Evolutionary conservation across 1,139 yeast species (phyloP).

Genomic region (Pichia sorboxylosa): DNA sequence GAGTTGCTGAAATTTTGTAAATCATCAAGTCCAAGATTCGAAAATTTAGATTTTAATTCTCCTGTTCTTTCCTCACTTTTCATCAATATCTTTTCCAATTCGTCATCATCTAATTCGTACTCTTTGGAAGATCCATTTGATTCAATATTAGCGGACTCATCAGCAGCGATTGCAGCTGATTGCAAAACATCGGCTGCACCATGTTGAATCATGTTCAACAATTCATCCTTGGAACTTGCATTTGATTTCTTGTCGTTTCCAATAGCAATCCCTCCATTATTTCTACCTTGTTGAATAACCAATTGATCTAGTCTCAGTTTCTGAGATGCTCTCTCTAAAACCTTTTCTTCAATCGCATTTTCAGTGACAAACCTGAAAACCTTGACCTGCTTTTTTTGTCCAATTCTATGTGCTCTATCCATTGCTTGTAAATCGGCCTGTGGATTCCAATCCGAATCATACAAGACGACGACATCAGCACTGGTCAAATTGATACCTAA

Average conservation of each 20-base stretch:
- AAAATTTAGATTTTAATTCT: slow-evolving; percentile 51
- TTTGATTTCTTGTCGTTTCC: slow-evolving; percentile 24
- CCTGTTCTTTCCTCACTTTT: slow-evolving; percentile 54
- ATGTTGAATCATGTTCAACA: slow-evolving; percentile 67
- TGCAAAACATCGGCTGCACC: slow-evolving; percentile 62
- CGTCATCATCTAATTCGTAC: slow-evolving; percentile 39
- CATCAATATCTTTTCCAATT: slow-evolving; percentile 48
- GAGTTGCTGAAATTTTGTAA: slow-evolving; percentile 54
- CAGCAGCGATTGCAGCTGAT: slow-evolving; percentile 8
- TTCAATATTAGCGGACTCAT: background rate
- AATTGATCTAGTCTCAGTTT: slow-evolving; percentile 67
- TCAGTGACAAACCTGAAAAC: slow-evolving; percentile 70
- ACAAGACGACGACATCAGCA: slow-evolving; percentile 64
- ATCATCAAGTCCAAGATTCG: slow-evolving; percentile 61
- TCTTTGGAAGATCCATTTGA: slow-evolving; percentile 9
- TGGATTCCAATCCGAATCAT: slow-evolving; percentile 80
- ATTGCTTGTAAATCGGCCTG: slow-evolving; percentile 81
- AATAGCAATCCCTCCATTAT: no score
- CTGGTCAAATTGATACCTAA: slow-evolving; percentile 68
- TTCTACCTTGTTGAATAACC: slow-evolving; percentile 68
- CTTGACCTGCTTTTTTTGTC: slow-evolving; percentile 71
- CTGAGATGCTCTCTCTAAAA: slow-evolving; percentile 69
- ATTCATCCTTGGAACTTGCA: slow-evolving; percentile 48
- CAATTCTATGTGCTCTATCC: slow-evolving; percentile 85
- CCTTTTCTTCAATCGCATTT: slow-evolving; percentile 73